Base-by-base conservation (phyloP, 1,284 basidiomycete species). In the Irpex sp. region DNA sequence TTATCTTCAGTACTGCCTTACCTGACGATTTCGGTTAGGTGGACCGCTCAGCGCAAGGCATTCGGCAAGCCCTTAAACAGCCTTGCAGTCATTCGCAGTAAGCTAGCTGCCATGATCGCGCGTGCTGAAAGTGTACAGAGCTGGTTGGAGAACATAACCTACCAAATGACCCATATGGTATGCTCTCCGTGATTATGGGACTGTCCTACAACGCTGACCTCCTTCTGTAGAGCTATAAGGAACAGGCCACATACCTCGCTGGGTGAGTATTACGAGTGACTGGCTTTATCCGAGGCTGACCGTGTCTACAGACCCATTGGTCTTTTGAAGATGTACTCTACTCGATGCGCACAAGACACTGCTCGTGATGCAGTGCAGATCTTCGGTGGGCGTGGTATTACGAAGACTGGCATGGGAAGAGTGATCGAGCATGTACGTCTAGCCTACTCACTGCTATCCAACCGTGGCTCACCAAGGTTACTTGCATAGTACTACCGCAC, bases 141-240 rank as follows among this genome's bases (percentile, higher is more conserved):
- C 57, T 97, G 94, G 94, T 79, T 97, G 31, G 96, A 98, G 78
- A 91, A 86, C 72, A 79, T 97, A 66, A 96, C 94, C 0, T 88
- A 90, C 75, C 95, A 97, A 77, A 97, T 97, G 95, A 88, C 85
- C 73, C 88, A 95, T 70, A 95, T 95, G 93, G 85, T 85, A 11
- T 59, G 71, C 15, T 19, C 9, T 21, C 37, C 38, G 15, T 52
- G 3, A 11, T 5, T 36, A 7, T 3, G 9, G 6, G 19, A 2
- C 34, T 31, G 2, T 34, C 3, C 9, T 4, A 19, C 26, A 4
- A 5, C 8, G 26, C 59, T 48, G 17, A 59, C 19, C 13, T 13
- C 48, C 11, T 61, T 15, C 31, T 54, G n/a, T 40, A 75, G 74
- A 67, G 71, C 21, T 80, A 80, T 65, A 78, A 78, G 67, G 73